Evolutionary conservation across 805 yeast species (phyloP).

Genomic region (Lipomyces starkeyi): DNA sequence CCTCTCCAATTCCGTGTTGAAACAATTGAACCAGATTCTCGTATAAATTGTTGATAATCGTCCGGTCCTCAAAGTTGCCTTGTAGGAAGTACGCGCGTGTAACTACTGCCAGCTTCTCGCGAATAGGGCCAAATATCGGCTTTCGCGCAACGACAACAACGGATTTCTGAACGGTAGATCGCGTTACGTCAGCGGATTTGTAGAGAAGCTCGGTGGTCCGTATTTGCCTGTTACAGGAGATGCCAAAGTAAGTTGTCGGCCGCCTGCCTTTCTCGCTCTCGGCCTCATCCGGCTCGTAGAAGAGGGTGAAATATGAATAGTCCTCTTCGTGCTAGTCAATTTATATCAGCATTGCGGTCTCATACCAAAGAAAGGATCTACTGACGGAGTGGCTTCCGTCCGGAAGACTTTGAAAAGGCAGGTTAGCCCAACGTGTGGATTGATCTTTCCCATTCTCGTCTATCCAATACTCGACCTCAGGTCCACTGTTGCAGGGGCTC

Average conservation of each 20-base stretch:
- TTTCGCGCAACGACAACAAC: conserved; percentile 83
- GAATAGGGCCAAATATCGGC: conserved; percentile 84
- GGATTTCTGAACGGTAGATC: conserved; percentile 90
- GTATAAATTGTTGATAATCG: conserved; percentile 69
- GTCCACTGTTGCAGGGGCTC: conserved; percentile 62
- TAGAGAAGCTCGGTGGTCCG: conserved; percentile 63
- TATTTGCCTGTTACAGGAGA: conserved; percentile 89
- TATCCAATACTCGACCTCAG: conserved; percentile 92
- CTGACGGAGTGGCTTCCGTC: conserved; percentile 83
- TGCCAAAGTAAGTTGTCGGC: conserved; percentile 82
- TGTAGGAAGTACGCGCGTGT: conserved; percentile 87
- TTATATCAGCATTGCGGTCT: background rate
- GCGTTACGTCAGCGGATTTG: conserved; percentile 67
- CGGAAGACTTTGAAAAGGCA: conserved; percentile 94
- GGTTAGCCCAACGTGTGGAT: conserved; percentile 72
- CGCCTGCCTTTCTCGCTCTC: conserved; percentile 11
- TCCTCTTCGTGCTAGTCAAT: conserved; percentile 73
- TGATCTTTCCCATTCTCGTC: conserved; percentile 52
- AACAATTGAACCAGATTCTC: conserved; percentile 57
- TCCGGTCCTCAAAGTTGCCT: conserved; percentile 71
- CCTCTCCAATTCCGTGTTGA: conserved; percentile 52
- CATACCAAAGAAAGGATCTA: background rate
- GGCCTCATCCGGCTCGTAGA: conserved; percentile 56
- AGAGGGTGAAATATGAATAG: conserved; percentile 84
- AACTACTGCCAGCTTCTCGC: conserved; percentile 87